Base-by-base conservation (phyloP, 2,329 filamentous ascomycete genomes). In the Shiraia bambusicola region DNA sequence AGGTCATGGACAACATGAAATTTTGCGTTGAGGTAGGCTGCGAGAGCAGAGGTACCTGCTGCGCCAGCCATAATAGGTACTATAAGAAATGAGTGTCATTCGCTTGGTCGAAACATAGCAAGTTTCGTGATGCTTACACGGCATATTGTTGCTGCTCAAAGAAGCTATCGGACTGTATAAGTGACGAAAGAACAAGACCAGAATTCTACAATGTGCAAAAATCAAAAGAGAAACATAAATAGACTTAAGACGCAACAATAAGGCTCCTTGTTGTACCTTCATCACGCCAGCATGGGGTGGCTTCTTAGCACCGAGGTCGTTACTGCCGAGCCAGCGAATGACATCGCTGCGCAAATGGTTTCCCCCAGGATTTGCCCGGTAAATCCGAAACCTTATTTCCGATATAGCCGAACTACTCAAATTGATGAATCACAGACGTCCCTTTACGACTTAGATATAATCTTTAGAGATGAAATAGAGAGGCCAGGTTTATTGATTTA, bases 11-110 rank as follows among this genome's bases (percentile, higher is more conserved):
- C 37, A 24, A 67, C 57, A 28, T 67, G 65, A 45, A 55, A 56
- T 50, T 67, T 67, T 8, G 66, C 65, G 37, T 69, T 67, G 12
- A 68, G 42, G 46, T 69, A 69, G 19, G 65, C 65, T 10, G 59
- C 56, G 9, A 65, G 26, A 17, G 61, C 62, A 27, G 60, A 45
- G 22, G 57, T 54, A 11, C 54, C 60, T 8, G 61, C 55, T 8
- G 52, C 58, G 28, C 59, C 56, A 3, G 60, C 59, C 24, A 63
- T 32, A 11, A 62, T 43, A 24, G 63, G 54, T 27, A 66, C 61
- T 66, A 31, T 24, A 6, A 12, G 3, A 27, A 14, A 15, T 47
- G 30, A 51, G 28, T 13, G 9, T 36, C 8, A 19, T 17, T 16
- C 24, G 24, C 10, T 16, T 11, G 11, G 3, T 25, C 4, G 4